Conservation (phyloP, 257 asterid species). For the Ocimum tenuiflorum region DNA sequence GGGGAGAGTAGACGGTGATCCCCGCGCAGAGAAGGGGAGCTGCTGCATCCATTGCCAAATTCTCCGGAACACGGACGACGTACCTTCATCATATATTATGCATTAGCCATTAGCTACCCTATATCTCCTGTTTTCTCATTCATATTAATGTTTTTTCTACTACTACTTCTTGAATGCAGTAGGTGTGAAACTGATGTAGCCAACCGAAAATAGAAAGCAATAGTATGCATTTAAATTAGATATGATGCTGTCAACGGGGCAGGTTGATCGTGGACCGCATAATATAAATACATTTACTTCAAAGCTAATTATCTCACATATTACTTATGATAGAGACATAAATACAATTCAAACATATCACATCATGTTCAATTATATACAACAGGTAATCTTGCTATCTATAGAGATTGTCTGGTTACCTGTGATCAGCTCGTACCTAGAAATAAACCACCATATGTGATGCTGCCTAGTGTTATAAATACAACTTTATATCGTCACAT, state of each 20-base stretch:
- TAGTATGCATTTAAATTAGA: background rate
- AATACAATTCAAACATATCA: background rate
- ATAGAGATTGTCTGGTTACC: too few relatives aligned
- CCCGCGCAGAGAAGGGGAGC: conserved; percentile 89
- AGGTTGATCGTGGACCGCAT: background rate
- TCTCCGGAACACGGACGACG: conserved; percentile 62
- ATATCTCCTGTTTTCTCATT: too few relatives aligned
- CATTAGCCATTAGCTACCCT: too few relatives aligned
- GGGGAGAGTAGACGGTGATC: conserved; percentile 54
- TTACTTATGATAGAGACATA: background rate
- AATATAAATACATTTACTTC: background rate
- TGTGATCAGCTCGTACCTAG: too few relatives aligned
- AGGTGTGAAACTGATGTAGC: too few relatives aligned
- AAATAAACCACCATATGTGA: too few relatives aligned
- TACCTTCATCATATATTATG: conserved; percentile 32
- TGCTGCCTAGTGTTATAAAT: too few relatives aligned
- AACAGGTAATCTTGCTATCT: too few relatives aligned
- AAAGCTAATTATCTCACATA: background rate
- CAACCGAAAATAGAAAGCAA: background rate
- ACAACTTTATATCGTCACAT: too few relatives aligned
- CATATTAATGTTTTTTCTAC: too few relatives aligned
- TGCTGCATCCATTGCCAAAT: conserved; percentile 71
- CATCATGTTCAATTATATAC: too few relatives aligned
- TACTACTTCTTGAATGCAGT: too few relatives aligned
- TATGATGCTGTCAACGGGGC: background rate